Evolutionary conservation across 306 rosid species (phyloP).

Genomic region (Glycine soja): DNA sequence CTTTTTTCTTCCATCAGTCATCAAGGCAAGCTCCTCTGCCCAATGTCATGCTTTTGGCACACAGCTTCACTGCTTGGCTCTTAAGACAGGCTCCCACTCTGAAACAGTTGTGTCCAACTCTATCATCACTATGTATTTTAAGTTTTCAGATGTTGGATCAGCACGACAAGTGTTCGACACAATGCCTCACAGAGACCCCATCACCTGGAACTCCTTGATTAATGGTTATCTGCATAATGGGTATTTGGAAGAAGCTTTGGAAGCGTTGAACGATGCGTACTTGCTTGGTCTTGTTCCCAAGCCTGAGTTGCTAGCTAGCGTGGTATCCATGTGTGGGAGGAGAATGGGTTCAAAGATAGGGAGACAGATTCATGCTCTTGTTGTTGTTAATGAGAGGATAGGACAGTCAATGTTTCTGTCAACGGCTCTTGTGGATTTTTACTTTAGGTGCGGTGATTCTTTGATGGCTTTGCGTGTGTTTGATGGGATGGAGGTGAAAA

Average conservation of each 20-base stretch:
- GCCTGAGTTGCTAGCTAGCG: conserved; percentile 63
- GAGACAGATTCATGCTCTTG: conserved; percentile 62
- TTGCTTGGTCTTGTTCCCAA: conserved; percentile 56
- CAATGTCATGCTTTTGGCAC: conserved; percentile 50
- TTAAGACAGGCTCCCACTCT: conserved; percentile 52
- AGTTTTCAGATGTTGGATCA: conserved; percentile 39
- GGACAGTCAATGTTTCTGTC: conserved; percentile 57
- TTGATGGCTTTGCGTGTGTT: conserved; percentile 61
- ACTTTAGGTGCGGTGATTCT: conserved; percentile 56
- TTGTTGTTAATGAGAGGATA: conserved; percentile 59
- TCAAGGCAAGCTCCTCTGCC: conserved; percentile 64
- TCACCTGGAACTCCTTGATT: conserved; percentile 71
- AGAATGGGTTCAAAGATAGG: conserved; percentile 52
- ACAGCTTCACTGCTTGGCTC: conserved; percentile 64
- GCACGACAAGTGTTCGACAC: conserved; percentile 69
- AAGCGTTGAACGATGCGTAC: conserved; percentile 52
- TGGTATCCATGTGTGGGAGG: conserved; percentile 63
- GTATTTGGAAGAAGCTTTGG: conserved; percentile 48
- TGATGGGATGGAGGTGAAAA: conserved; percentile 57
- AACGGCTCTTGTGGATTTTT: conserved; percentile 69
- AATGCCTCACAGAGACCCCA: conserved; percentile 61
- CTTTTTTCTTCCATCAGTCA: conserved; percentile 66
- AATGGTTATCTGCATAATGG: conserved; percentile 73
- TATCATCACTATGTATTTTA: conserved; percentile 66
- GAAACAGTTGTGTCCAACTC: conserved; percentile 66